Conservation (phyloP, 495 filamentous ascomycete species). For the Thozetella sp. region DNA sequence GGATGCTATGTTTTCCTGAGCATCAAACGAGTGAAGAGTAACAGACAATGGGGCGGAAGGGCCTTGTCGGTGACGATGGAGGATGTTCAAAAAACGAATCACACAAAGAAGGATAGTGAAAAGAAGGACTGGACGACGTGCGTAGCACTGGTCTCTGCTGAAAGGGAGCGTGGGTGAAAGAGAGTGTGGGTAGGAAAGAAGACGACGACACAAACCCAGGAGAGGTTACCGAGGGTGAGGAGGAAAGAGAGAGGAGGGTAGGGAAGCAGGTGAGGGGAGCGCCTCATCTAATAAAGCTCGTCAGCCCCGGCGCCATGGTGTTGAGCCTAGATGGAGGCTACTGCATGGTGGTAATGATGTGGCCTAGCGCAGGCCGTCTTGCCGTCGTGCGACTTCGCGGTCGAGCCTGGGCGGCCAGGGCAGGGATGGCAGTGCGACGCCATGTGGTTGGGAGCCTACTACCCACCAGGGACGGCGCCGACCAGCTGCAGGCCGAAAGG, state of each 20-base stretch:
- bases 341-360: not conserved
- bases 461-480: too few relatives aligned
- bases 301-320: not conserved
- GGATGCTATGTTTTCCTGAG: conserved; percentile 10
- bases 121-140: conserved; percentile 35
- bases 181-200: conserved; percentile 24
- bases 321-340: not conserved
- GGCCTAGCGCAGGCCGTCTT: not conserved
- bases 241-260: conserved; percentile 14
- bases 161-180: conserved; percentile 15
- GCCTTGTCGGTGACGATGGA: conserved; percentile 5
- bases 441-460: not conserved
- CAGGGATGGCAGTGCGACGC: not conserved
- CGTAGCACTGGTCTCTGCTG: conserved; percentile 32
- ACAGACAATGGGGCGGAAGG: not conserved
- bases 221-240: conserved; percentile 15
- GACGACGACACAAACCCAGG: conserved; percentile 24
- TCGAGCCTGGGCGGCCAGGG: not conserved
- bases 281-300: not conserved
- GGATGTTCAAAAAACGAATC: not conserved
- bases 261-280: conserved; percentile 9
- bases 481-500: not conserved
- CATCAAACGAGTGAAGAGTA: conserved; percentile 10
- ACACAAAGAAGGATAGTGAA: conserved; percentile 8
- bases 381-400: not conserved